phyloP scores from a whole-genome alignment of 1,139 yeast genomes.

The Scheffersomyces insectosa region DNA sequence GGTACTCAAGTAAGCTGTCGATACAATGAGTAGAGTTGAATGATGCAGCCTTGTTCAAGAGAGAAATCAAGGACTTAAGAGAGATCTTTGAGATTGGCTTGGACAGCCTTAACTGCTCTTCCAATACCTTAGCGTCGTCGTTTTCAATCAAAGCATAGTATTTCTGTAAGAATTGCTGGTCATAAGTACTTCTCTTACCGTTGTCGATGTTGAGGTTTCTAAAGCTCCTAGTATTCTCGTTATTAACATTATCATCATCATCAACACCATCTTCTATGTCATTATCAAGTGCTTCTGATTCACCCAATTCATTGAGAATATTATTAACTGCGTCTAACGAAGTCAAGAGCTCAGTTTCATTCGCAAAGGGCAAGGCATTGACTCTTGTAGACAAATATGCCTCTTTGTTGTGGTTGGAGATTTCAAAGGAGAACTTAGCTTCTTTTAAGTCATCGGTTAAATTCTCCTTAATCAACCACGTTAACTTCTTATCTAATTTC shows the following conservation, averaged over 20 bases:
- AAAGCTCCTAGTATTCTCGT: constrained; percentile 2
- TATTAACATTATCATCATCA: constrained; percentile 4
- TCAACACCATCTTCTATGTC: constrained; percentile 12
- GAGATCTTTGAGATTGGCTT: constrained; percentile 23
- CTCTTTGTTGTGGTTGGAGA: constrained; percentile 66
- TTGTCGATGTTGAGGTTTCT: constrained; percentile 17
- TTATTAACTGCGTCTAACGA: constrained; percentile 57
- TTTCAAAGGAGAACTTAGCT: constrained; percentile 11
- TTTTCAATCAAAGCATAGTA: constrained; percentile 35
- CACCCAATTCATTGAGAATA: constrained; percentile 45
- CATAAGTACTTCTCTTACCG: constrained; percentile 26
- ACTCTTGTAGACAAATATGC: constrained; percentile 70
- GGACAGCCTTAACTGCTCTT: constrained; percentile 34
- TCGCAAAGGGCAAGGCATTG: constrained; percentile 75
- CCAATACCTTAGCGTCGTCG: constrained; percentile 47
- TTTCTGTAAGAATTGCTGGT: constrained; percentile 27
- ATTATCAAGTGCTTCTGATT: constrained; percentile 14
- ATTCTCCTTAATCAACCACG: constrained; percentile 21
- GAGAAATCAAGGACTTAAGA: constrained; percentile 49
- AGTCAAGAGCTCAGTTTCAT: constrained; percentile 57
- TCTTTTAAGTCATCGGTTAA: constrained; percentile 6
- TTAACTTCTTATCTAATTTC: constrained; percentile 81
- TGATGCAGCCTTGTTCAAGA: constrained; percentile 66
- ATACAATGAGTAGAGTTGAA: constrained; percentile 54
- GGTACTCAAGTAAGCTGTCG: constrained; percentile 45